phyloP scores from a whole-genome alignment of 176 grass and related monocot species.

The Oryza rufipogon region DNA sequence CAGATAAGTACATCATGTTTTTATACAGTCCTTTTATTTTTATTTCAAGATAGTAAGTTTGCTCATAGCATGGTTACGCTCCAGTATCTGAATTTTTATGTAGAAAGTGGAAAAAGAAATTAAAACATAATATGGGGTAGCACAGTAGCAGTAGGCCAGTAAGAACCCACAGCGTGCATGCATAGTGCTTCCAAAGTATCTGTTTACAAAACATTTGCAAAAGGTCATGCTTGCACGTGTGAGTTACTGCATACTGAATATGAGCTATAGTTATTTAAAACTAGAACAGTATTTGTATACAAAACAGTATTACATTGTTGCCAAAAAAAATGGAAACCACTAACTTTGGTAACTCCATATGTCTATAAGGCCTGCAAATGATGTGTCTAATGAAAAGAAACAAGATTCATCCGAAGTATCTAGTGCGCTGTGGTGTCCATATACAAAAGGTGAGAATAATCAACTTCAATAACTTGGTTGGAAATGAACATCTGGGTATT shows the following conservation, averaged over 20 bases:
- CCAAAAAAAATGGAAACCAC: not conserved
- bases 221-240: too few species aligned
- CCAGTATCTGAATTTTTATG: not conserved
- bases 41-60: not conserved
- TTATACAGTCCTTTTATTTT: not conserved
- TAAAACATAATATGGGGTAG: constrained; percentile 3
- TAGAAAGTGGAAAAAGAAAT: not conserved
- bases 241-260: too few species aligned
- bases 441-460: not conserved
- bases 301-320: not conserved
- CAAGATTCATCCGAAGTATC: not conserved
- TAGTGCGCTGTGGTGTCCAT: not conserved
- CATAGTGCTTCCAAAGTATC: not conserved
- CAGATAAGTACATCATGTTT: not conserved
- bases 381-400: constrained; percentile 1
- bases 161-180: not conserved
- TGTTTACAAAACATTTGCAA: not conserved
- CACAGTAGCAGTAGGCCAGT: too few species aligned
- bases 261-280: too few species aligned
- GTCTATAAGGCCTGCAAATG: not conserved
- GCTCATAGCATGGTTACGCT: not conserved
- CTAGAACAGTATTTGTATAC: not conserved
- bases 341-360: not conserved
- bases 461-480: not conserved
- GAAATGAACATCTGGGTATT: constrained; percentile 4